Percentiles rank a stretch among this genome's conserved stretches.
These are phyloP conservation scores for Mycena belliarum DNA, from an alignment of 768 basidiomycete species.

Conservation along the genomic window DNA sequence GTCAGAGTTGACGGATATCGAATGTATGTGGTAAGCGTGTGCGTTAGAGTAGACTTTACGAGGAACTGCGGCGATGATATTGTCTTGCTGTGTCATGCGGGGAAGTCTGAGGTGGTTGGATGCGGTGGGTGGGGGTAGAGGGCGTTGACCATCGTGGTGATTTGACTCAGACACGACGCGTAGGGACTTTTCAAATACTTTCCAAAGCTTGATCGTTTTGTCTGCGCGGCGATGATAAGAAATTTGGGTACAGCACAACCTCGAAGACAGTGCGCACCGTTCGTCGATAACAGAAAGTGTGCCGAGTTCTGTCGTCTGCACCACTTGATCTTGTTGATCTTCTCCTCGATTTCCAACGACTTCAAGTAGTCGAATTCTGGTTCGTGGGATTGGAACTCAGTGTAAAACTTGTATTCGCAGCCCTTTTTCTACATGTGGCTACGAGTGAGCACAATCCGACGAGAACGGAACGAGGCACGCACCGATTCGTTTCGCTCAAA, in stretches of 20 bases:
- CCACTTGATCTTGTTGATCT: conserved; percentile 99
- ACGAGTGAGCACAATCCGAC: conserved; percentile 23
- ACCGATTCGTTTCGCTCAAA: conserved; percentile 99
- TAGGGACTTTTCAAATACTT: conserved; percentile 98
- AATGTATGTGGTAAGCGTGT: conserved; percentile 99
- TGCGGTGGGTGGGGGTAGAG: conserved; percentile 60
- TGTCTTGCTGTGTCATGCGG: conserved; percentile 91
- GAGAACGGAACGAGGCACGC: conserved; percentile 34
- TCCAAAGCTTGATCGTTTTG: conserved; percentile 99
- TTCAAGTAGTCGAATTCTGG: conserved; percentile 99
- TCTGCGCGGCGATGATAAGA: conserved; percentile 49
- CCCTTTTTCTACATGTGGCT: conserved; percentile 81
- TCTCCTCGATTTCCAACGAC: conserved; percentile 99
- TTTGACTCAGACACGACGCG: conserved; percentile 97
- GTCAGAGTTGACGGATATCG: conserved; percentile 98
- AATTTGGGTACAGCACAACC: not conserved
- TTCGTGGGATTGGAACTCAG: conserved; percentile 99
- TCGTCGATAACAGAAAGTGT: conserved; percentile 95
- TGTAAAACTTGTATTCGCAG: conserved; percentile 99
- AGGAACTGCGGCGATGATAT: conserved; percentile 97
- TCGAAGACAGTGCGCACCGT: conserved; percentile 58
- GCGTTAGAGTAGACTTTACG: conserved; percentile 99
- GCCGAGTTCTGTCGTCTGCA: conserved; percentile 97
- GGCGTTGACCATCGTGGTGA: conserved; percentile 77
- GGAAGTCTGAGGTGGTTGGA: conserved; percentile 78